Conservation (phyloP, 805 yeast genomes). For the Candida caryicola region DNA sequence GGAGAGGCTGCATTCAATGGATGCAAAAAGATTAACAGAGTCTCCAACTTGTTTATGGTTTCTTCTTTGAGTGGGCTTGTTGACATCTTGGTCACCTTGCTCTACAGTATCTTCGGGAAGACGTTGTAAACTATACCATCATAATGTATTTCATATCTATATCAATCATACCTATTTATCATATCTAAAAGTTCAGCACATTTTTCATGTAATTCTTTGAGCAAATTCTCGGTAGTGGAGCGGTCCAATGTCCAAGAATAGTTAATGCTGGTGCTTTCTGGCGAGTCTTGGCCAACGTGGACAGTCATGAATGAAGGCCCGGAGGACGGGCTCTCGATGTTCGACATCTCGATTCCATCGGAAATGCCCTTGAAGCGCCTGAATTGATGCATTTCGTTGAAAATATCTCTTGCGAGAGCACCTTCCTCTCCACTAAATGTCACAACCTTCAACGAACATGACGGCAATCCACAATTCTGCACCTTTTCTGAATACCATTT, state of each 20-base stretch:
- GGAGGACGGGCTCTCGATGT: too few relatives aligned
- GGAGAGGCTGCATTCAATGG: constrained; percentile 16
- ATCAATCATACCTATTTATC: background rate
- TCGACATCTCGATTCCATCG: too few relatives aligned
- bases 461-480: background rate
- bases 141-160: too few relatives aligned
- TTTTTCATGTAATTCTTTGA: background rate
- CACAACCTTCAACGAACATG: background rate
- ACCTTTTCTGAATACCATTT: background rate
- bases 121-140: too few relatives aligned
- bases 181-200: background rate
- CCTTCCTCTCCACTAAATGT: background rate
- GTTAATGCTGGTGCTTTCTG: background rate
- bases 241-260: background rate
- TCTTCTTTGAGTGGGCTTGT: too few relatives aligned
- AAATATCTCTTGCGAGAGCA: background rate
- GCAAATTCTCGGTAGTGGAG: background rate
- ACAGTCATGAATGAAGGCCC: too few relatives aligned
- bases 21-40: constrained; percentile 16
- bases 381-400: background rate
- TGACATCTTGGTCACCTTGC: too few relatives aligned
- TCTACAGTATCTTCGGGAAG: too few relatives aligned
- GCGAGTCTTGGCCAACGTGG: too few relatives aligned
- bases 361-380: background rate
- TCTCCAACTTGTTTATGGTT: too few relatives aligned